Evolutionary conservation across 768 basidiomycete genomes (phyloP).

Genomic region (Mycena olivaceomarginata): DNA sequence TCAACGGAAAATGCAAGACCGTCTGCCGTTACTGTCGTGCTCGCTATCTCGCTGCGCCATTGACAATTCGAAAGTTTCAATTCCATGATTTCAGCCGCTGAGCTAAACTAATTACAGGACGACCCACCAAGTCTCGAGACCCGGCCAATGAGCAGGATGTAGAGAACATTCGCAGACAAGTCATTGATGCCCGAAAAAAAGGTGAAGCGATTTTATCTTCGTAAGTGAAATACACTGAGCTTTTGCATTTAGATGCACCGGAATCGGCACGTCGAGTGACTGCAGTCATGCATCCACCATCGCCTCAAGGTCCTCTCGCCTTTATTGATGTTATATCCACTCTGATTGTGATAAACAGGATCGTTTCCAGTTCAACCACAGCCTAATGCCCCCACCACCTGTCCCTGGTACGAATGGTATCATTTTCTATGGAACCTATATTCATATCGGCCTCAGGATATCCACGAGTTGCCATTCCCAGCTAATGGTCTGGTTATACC

Average conservation of each 20-base stretch:
- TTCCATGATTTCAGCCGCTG: not conserved
- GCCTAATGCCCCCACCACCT: not conserved
- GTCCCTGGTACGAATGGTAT: not conserved
- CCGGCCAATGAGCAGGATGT: not conserved
- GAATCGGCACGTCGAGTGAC: not conserved
- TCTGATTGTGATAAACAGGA: not conserved
- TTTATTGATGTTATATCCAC: not conserved
- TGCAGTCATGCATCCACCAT: not conserved
- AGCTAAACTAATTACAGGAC: too few relatives aligned
- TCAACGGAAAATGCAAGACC: not conserved
- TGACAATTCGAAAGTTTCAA: not conserved
- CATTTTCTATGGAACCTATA: not conserved
- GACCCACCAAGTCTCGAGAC: too few relatives aligned
- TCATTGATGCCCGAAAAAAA: not conserved
- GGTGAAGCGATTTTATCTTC: not conserved
- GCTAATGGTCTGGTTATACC: not conserved
- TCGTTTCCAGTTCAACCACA: not conserved
- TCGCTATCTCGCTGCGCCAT: not conserved
- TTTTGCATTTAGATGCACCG: not conserved
- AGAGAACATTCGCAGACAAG: not conserved
- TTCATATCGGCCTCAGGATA: not conserved
- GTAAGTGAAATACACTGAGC: not conserved
- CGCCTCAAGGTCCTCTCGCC: not conserved
- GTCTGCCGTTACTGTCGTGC: not conserved
- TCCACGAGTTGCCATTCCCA: slow-evolving; percentile 4